phyloP scores from a whole-genome alignment of 345 rosid species.

The Diplotaxis tenuifolia region DNA sequence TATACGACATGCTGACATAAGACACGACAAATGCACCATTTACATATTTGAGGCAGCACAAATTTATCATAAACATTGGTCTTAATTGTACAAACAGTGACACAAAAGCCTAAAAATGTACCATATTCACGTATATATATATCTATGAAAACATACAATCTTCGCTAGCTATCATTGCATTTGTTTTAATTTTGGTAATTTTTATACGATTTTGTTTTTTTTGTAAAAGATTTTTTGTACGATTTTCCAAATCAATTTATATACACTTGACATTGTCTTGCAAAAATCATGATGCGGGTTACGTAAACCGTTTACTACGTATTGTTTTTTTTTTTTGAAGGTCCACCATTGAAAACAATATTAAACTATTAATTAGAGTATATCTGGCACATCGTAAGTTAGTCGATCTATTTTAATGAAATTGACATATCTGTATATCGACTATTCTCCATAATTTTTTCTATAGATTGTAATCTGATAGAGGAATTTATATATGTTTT shows the following conservation, averaged over 20 bases:
- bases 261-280: neutral
- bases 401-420: neutral
- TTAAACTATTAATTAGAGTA: neutral
- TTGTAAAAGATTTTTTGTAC: too few species aligned
- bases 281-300: neutral
- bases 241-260: neutral
- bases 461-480: too few species aligned
- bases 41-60: neutral
- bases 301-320: neutral
- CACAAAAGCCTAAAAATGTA: neutral
- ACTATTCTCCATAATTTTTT: constrained; percentile 6
- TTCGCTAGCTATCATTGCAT: neutral
- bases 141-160: too few species aligned
- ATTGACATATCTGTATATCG: neutral
- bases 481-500: neutral
- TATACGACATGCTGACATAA: neutral
- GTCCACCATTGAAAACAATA: neutral
- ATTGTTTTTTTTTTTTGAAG: neutral
- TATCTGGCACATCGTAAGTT: neutral
- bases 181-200: neutral
- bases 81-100: neutral
- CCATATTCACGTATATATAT: neutral
- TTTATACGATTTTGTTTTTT: neutral
- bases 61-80: neutral
- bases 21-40: neutral